These are phyloP conservation scores for Cladosporium sp. DNA, from an alignment of 2,329 filamentous ascomycete genomes.

Conservation along the genomic window DNA sequence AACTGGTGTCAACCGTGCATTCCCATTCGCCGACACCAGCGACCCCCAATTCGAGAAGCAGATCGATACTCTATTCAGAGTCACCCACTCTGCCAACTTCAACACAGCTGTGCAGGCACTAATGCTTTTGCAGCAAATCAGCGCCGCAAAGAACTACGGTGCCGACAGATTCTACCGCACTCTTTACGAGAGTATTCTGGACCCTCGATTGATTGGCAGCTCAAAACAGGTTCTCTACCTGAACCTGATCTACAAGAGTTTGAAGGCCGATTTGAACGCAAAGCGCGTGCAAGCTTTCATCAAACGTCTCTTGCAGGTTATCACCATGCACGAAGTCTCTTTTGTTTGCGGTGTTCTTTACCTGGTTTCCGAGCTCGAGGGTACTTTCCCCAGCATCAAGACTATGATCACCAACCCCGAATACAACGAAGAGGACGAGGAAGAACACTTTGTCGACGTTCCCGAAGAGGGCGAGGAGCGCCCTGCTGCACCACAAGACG, in stretches of 20 bases:
- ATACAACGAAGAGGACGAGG: constrained; percentile 63
- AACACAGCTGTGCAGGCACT: constrained; percentile 97
- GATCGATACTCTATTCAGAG: constrained; percentile 89
- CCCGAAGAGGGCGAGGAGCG: constrained; percentile 57
- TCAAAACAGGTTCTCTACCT: constrained; percentile 96
- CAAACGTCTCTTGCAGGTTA: constrained; percentile 85
- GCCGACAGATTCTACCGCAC: constrained; percentile 93
- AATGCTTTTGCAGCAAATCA: constrained; percentile 91
- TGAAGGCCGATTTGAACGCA: constrained; percentile 88
- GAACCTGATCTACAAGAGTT: constrained; percentile 82
- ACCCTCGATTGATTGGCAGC: constrained; percentile 82
- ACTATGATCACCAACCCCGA: constrained; percentile 76
- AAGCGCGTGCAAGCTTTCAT: constrained; percentile 94
- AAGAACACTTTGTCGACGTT: constrained; percentile 70
- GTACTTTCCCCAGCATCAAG: constrained; percentile 76
- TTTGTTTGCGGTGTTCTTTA: constrained; percentile 95
- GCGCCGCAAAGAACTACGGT: constrained; percentile 74
- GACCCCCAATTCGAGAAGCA: constrained; percentile 81
- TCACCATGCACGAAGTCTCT: constrained; percentile 84
- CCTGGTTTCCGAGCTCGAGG: constrained; percentile 77
- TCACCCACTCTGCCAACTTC: constrained; percentile 98
- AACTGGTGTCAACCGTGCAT: constrained; percentile 92
- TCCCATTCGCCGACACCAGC: constrained; percentile 85
- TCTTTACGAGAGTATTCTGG: constrained; percentile 90
- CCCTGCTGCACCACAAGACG: constrained; percentile 30